Evolutionary conservation across 352 stramenopile species (phyloP).

Genomic region (Phytopythium chamaehyphon): DNA sequence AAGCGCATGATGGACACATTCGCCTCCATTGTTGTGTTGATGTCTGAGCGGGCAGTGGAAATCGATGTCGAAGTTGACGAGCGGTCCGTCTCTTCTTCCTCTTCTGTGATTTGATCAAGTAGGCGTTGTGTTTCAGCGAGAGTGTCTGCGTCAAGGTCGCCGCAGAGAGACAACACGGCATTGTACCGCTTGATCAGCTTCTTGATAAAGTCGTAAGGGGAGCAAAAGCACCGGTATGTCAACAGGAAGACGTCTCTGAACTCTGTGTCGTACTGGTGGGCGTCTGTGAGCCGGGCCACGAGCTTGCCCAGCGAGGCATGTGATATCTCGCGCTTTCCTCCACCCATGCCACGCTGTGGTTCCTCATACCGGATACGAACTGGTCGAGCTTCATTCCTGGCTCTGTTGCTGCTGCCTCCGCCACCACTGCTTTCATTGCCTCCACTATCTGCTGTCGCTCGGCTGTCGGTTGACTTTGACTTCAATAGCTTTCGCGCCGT

Average conservation of each 20-base stretch:
- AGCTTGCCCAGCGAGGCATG: conserved; percentile 82
- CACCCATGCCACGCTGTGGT: conserved; percentile 45
- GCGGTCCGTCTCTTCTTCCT: conserved; percentile 49
- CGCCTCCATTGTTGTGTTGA: conserved; percentile 76
- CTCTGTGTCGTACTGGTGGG: conserved; percentile 81
- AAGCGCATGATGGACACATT: conserved; percentile 86
- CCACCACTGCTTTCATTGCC: conserved; percentile 10
- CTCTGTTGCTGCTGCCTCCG: conserved; percentile 8
- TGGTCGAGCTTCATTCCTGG: conserved; percentile 27
- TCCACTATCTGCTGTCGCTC: conserved; percentile 2
- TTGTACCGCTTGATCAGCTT: conserved; percentile 86
- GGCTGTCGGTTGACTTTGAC: not conserved
- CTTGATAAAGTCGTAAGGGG: conserved; percentile 85
- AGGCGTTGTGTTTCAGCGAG: conserved; percentile 59
- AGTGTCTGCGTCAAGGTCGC: conserved; percentile 37
- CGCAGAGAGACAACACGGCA: conserved; percentile 60
- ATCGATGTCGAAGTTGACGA: conserved; percentile 60
- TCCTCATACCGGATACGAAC: conserved; percentile 77
- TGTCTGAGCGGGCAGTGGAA: conserved; percentile 68
- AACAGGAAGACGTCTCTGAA: conserved; percentile 85
- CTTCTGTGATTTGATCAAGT: conserved; percentile 59
- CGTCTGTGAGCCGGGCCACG: conserved; percentile 77
- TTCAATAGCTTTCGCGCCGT: conserved; percentile 17
- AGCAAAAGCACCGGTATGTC: conserved; percentile 79
- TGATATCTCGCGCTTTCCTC: conserved; percentile 77